Evolutionary conservation across 164 flowering plant genomes (phyloP), one percentile per base, ranked within the genome.

Genomic region (Kalanchoe fedtschenkoi): DNA sequence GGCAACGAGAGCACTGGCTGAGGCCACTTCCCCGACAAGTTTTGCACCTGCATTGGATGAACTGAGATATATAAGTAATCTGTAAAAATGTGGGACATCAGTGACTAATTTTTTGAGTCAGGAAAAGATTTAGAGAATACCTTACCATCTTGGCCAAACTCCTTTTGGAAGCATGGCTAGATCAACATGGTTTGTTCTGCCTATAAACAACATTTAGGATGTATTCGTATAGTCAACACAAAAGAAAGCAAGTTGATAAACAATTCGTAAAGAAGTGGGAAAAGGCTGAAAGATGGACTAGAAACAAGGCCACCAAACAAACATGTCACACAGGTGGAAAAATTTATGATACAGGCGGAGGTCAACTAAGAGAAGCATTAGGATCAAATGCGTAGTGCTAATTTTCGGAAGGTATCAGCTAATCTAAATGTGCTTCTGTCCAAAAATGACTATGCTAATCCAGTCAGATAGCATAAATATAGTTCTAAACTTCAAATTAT

Each of bases 131-230:
- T n/a, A 47, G 30, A 47, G 28, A 21, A 61, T 62, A 65, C 58
- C 74, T 76, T 70, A 91, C 97, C 97, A 91, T 86, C 83, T 82
- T 32, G 96, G 97, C 97, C 97, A 91, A 69, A 83, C 88, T 28
- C 96, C 96, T 70, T 74, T 82, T 0, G 97, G 97, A 67, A 91
- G 95, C 89, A 88, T 77, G 53, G 63, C 64, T n/a, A 74, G 60
- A 56, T 88, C 69, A 42, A 69, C 65, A 64, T 43, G 67, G 68
- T 90, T 90, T 21, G 92, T 87, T 72, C 97, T 78, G 32, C 95
- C 97, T 87, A 54, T 5, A 17, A 71, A 15, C 14, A 8, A 3
- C 53, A 35, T 60, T 37, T 9, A 22, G 15, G 44, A 19, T 21
- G 22, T 22, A 60, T 5, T 32, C 9, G 33, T 30, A 33, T 24